Percentiles rank a stretch among this genome's conserved stretches.
Conservation (phyloP, 371 early-diverging fungal species). For the Umbelopsis sp. region DNA sequence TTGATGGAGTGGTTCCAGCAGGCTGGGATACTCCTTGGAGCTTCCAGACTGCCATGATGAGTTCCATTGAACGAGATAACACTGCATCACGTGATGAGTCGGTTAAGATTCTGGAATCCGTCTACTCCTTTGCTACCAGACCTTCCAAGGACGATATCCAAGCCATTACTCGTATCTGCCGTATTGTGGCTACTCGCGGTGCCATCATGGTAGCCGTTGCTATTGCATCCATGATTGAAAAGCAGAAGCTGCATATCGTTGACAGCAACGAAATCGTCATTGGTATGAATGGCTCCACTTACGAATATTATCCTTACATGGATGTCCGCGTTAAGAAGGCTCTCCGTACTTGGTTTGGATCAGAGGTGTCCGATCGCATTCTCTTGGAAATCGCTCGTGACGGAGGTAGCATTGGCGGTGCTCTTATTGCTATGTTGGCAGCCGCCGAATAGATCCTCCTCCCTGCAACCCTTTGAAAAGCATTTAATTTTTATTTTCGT, state of each 20-base stretch:
- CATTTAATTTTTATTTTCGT: neutral
- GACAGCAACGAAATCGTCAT: conserved; percentile 32
- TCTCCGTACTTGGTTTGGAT: conserved; percentile 40
- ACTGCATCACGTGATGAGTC: conserved; percentile 12
- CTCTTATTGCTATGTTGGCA: conserved; percentile 47
- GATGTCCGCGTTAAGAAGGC: conserved; percentile 38
- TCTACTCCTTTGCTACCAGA: conserved; percentile 20
- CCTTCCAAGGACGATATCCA: conserved; percentile 28
- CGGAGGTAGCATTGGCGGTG: conserved; percentile 53
- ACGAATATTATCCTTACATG: conserved; percentile 47
- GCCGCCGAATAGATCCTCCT: neutral
- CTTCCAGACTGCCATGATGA: conserved; percentile 79
- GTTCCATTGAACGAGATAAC: conserved; percentile 41
- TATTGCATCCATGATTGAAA: conserved; percentile 39
- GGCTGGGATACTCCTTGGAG: conserved; percentile 60
- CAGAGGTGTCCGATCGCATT: conserved; percentile 30
- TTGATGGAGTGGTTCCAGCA: conserved; percentile 62
- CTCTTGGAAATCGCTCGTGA: conserved; percentile 45
- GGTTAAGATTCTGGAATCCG: conserved; percentile 19
- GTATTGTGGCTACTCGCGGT: conserved; percentile 36
- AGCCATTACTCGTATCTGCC: conserved; percentile 35
- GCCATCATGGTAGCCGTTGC: conserved; percentile 38
- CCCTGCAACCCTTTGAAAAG: neutral
- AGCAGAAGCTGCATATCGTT: conserved; percentile 27
- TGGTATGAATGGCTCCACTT: conserved; percentile 45